Evolutionary conservation across 2,329 filamentous ascomycete genomes (phyloP).

Genomic region (Thelonectria discophora): DNA sequence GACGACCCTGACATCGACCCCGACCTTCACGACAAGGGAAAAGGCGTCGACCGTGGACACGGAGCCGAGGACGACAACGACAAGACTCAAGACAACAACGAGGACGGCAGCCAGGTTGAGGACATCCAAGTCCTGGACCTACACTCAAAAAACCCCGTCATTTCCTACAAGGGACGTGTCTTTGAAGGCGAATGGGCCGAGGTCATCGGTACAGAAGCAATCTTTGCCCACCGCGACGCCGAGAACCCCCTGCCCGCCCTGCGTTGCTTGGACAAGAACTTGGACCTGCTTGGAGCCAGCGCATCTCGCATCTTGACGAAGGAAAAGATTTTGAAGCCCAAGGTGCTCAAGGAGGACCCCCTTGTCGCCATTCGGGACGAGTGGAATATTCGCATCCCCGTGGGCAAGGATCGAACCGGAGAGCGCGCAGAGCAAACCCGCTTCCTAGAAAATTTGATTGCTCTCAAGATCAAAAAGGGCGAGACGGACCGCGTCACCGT

Average conservation of each 20-base stretch:
- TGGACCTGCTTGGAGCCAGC: slow-evolving; percentile 77
- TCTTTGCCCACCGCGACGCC: slow-evolving; percentile 68
- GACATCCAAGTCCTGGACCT: slow-evolving; percentile 85
- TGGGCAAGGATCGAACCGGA: slow-evolving; percentile 57
- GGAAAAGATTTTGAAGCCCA: slow-evolving; percentile 67
- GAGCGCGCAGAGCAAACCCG: slow-evolving; percentile 58
- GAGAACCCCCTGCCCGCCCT: slow-evolving; percentile 59
- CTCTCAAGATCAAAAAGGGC: slow-evolving; percentile 69
- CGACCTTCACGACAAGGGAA: slow-evolving; percentile 36
- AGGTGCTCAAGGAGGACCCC: slow-evolving; percentile 47
- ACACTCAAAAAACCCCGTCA: slow-evolving; percentile 77
- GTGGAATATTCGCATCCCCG: slow-evolving; percentile 56
- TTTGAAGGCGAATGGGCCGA: slow-evolving; percentile 85
- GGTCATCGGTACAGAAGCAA: slow-evolving; percentile 83
- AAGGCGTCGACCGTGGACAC: slow-evolving; percentile 23
- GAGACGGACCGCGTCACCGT: slow-evolving; percentile 73
- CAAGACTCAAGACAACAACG: slow-evolving; percentile 25
- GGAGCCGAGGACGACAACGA: slow-evolving; percentile 27
- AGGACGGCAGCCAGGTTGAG: slow-evolving; percentile 24
- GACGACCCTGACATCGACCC: slow-evolving; percentile 40
- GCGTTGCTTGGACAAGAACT: slow-evolving; percentile 63
- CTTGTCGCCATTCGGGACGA: slow-evolving; percentile 52
- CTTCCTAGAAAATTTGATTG: slow-evolving; percentile 73
- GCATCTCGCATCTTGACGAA: slow-evolving; percentile 74
- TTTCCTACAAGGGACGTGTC: slow-evolving; percentile 80